Base-by-base conservation (phyloP, 345 rosid species). In the Murraya paniculata region DNA sequence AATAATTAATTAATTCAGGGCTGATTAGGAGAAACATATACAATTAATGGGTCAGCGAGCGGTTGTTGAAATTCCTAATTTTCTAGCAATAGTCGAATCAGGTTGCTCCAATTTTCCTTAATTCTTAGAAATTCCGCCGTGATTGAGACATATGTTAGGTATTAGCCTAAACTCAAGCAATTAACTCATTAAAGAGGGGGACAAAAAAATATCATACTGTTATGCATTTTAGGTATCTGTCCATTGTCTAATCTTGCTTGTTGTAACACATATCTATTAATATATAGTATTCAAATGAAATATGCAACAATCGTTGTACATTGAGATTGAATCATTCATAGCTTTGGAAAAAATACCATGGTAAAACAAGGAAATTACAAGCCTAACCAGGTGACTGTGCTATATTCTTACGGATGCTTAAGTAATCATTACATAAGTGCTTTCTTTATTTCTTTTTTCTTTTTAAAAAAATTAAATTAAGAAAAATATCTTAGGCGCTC, bases 91-190 rank as follows among this genome's bases (percentile, higher is more conserved):
- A 7, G 57, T 53, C 31, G n/a, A 33, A 74, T 79, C 78, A 74
- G 30, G 9, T 41, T 9, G 38, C 56, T 74, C 21, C 70, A 5
- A 16, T 19, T 21, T 45, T 41, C 64, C 60, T 28, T 31, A 48
- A 3, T 30, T 64, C 61, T 30, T 74, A 18, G 75, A 56, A 68
- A 73, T 74, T 45, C 21, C 68, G 56, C 16, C 18, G 64, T 68
- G 79, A 77, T 68, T 16, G 25, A 9, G 77, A 75, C 61, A 11
- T 9, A 21, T 13, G 80, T 73, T 82, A 57, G 85, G 82, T 77
- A 78, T 76, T 61, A 64, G 81, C 71, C 85, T 65, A 55, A 55
- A 73, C 71, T 77, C 71, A 65, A 71, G 3, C 2, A 53, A 30
- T 66, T 50, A 27, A 70, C 4, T 14, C 30, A 61, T 61, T 10